A percentile compares a stretch with the other conserved stretches of the same genome.
Evolutionary conservation across 2,329 filamentous ascomycete genomes (phyloP).

Genomic region (Cordyceps farinosa): DNA sequence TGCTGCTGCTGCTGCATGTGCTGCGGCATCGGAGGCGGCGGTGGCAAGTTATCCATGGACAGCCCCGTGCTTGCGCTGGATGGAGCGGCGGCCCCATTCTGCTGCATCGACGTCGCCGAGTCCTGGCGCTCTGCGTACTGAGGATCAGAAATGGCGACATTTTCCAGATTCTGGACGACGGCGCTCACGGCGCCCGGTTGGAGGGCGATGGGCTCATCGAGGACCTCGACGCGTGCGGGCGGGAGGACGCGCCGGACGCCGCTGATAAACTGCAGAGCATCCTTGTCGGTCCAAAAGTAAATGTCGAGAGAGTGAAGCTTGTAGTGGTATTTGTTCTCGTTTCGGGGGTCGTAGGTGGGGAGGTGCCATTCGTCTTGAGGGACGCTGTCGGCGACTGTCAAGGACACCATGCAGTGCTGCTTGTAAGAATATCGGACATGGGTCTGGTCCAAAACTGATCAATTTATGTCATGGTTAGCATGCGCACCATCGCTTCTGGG

Average conservation of each 20-base stretch:
- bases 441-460: slow-evolving; percentile 58
- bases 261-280: slow-evolving; percentile 68
- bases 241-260: slow-evolving; percentile 64
- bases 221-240: slow-evolving; percentile 56
- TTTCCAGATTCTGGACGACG: slow-evolving; percentile 71
- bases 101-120: slow-evolving; percentile 21
- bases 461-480: background rate
- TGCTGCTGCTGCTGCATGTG: slow-evolving; percentile 22
- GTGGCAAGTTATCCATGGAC: slow-evolving; percentile 22
- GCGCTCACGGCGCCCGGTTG: slow-evolving; percentile 55
- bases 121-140: slow-evolving; percentile 37
- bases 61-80: slow-evolving; percentile 17
- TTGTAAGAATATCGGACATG: slow-evolving; percentile 69
- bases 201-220: slow-evolving; percentile 55
- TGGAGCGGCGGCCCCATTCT: slow-evolving; percentile 24
- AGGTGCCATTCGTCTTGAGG: slow-evolving; percentile 68
- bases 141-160: slow-evolving; percentile 61
- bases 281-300: slow-evolving; percentile 74
- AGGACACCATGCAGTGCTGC: slow-evolving; percentile 66
- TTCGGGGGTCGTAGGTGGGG: slow-evolving; percentile 66
- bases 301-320: slow-evolving; percentile 71
- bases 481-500: background rate
- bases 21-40: slow-evolving; percentile 31
- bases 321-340: slow-evolving; percentile 77
- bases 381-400: slow-evolving; percentile 56